phyloP scores from a whole-genome alignment of 2,329 filamentous ascomycete species.

The Lithohypha guttulata region DNA sequence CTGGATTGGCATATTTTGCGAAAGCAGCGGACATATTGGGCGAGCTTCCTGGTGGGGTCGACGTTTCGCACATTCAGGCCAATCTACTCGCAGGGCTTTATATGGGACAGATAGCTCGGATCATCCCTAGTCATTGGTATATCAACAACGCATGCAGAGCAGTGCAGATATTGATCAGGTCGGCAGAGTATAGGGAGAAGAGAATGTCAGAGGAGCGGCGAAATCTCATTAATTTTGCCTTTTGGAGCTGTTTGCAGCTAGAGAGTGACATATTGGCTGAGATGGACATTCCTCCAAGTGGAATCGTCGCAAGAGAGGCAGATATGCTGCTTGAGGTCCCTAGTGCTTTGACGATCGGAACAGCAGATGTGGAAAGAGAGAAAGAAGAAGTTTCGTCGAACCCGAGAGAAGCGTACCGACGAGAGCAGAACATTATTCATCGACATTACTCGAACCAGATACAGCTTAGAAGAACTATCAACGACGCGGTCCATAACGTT shows the following conservation, averaged over 20 bases:
- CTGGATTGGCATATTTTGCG: conserved; percentile 81
- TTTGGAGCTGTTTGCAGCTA: conserved; percentile 88
- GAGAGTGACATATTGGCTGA: conserved; percentile 94
- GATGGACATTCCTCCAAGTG: conserved; percentile 54
- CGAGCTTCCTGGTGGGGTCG: conserved; percentile 65
- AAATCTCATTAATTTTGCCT: conserved; percentile 60
- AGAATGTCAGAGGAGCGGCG: conserved; percentile 13
- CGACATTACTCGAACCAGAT: conserved; percentile 52
- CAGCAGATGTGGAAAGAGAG: conserved; percentile 27
- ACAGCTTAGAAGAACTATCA: conserved; percentile 39
- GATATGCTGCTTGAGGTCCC: conserved; percentile 3
- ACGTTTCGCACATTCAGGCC: conserved; percentile 74
- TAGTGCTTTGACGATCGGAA: conserved; percentile 32
- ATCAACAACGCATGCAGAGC: conserved; percentile 51
- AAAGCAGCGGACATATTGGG: conserved; percentile 79
- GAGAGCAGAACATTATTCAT: conserved; percentile 53
- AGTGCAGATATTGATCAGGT: conserved; percentile 63
- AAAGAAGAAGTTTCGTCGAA: background rate
- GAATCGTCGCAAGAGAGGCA: conserved; percentile 37
- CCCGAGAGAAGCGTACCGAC: conserved; percentile 22
- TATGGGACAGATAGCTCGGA: conserved; percentile 73
- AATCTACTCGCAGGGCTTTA: conserved; percentile 79
- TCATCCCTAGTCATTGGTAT: conserved; percentile 73
- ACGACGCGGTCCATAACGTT: conserved; percentile 24
- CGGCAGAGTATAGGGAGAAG: conserved; percentile 27